Evolutionary conservation across 495 filamentous ascomycete genomes (phyloP).

Genomic region (Darksidea phi): DNA sequence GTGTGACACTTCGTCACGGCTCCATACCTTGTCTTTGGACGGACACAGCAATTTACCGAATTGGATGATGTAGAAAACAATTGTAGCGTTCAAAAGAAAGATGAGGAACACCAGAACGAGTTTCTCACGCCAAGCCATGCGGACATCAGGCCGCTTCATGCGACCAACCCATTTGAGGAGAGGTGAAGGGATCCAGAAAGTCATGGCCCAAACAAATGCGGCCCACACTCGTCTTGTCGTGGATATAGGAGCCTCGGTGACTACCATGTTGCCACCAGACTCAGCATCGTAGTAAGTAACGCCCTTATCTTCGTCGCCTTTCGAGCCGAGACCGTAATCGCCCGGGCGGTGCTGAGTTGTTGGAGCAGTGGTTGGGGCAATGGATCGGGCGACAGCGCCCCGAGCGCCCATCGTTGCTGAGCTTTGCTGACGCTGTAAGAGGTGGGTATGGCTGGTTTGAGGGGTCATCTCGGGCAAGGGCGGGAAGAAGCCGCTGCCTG

Average conservation of each 20-base stretch:
- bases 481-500: conserved; percentile 68
- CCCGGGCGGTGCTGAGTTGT: conserved; percentile 57
- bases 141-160: conserved; percentile 96
- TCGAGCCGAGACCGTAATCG: conserved; percentile 82
- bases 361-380: conserved; percentile 69
- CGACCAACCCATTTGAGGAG: conserved; percentile 75
- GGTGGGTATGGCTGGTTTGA: conserved; percentile 68
- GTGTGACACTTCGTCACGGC: conserved; percentile 63
- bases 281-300: conserved; percentile 75
- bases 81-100: conserved; percentile 72
- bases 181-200: conserved; percentile 94
- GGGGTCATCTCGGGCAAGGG: conserved; percentile 60
- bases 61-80: conserved; percentile 90
- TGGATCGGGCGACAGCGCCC: conserved; percentile 62
- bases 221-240: conserved; percentile 72
- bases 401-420: conserved; percentile 59
- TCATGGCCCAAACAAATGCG: conserved; percentile 75
- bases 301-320: conserved; percentile 76
- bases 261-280: conserved; percentile 68
- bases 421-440: conserved; percentile 61
- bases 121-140: conserved; percentile 97
- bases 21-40: conserved; percentile 89
- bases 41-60: conserved; percentile 87
- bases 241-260: conserved; percentile 67
- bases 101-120: conserved; percentile 79